Base-by-base conservation (phyloP, 2,329 filamentous ascomycete species). In the Colletotrichum higginsianum region DNA sequence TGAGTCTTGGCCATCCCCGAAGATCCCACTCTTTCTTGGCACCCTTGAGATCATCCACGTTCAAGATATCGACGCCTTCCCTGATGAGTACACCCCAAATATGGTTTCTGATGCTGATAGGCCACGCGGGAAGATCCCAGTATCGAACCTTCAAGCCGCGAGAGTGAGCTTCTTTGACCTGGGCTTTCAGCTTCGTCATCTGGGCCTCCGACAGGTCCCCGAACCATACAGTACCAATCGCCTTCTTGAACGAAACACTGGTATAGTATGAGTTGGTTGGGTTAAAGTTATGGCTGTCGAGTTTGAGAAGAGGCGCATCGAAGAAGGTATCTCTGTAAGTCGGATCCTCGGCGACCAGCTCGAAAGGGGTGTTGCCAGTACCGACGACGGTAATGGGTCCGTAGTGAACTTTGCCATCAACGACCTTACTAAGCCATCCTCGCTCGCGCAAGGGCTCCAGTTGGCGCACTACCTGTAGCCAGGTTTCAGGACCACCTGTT, bases 351-450 rank as follows among this genome's bases (percentile, higher is more conserved):
- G 85, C 80, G 12, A 93, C 76, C 11, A 86, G 77, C 66, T 89
- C 84, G 75, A 92, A 91, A 0, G 87, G 89, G 0, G 89, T 87
- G 74, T 88, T 88, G 15, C 93, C 92, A 1, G 91, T 93, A 1
- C 88, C 91, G 2, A 94, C 90, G 2, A 94, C 87, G 0, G 92
- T 94, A 46, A 94, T 80, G 0, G 90, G 89, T 1, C 91, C 84
- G 26, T 82, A 77, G 47, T 87, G 79, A 2, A 92, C 77, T 18
- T 82, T 77, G 18, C 83, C 85, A 60, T 90, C 84, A 30, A 88
- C 82, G 63, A 88, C 86, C 71, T 82, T 85, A 15, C 84, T 87
- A 23, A 92, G 78, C 85, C 86, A 93, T n/a, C 86, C 86, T 50
- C 82, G 84, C 50, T 87, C 81, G 4, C 90, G 84, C 8, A 94